phyloP scores from a whole-genome alignment of 2,329 filamentous ascomycete species.

The Dryadomyces sulphureus region DNA sequence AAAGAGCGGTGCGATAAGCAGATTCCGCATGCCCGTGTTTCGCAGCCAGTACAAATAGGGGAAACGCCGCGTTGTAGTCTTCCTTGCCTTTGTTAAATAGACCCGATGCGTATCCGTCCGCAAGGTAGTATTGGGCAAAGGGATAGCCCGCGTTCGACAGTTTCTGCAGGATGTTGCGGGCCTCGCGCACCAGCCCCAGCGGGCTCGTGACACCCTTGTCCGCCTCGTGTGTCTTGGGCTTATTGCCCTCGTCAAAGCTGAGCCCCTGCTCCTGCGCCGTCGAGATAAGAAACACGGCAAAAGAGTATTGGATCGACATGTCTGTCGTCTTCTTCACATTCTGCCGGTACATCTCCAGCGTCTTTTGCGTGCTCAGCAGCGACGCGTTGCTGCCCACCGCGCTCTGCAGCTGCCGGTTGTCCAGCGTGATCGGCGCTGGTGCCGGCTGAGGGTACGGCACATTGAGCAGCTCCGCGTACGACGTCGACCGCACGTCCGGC shows the following conservation, averaged over 20 bases:
- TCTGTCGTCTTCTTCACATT: conserved; percentile 98
- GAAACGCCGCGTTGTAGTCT: conserved; percentile 83
- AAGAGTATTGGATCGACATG: conserved; percentile 82
- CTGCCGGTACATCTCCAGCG: conserved; percentile 89
- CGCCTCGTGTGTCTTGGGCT: conserved; percentile 28
- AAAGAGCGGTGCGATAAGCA: conserved; percentile 80
- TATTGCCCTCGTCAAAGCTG: conserved; percentile 29
- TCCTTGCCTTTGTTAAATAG: conserved; percentile 90
- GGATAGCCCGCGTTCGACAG: conserved; percentile 81
- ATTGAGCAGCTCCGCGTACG: conserved; percentile 47
- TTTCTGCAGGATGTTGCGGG: conserved; percentile 74
- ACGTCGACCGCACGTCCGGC: conserved; percentile 36
- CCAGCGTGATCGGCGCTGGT: conserved; percentile 51
- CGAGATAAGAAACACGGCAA: conserved; percentile 86
- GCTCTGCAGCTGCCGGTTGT: conserved; percentile 67
- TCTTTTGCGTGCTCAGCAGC: conserved; percentile 80
- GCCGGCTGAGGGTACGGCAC: conserved; percentile 68
- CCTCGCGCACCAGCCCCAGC: conserved; percentile 66
- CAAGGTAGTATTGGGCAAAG: conserved; percentile 95
- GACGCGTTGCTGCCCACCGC: conserved; percentile 82
- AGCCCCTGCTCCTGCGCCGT: conserved; percentile 67
- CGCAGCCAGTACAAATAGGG: conserved; percentile 80
- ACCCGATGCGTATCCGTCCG: conserved; percentile 84
- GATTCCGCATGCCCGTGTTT: conserved; percentile 97
- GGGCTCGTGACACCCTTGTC: conserved; percentile 36